Percentiles rank a stretch among this genome's conserved stretches.
phyloP scores from a whole-genome alignment of 345 rosid species.

The Eutrema yunnanense region DNA sequence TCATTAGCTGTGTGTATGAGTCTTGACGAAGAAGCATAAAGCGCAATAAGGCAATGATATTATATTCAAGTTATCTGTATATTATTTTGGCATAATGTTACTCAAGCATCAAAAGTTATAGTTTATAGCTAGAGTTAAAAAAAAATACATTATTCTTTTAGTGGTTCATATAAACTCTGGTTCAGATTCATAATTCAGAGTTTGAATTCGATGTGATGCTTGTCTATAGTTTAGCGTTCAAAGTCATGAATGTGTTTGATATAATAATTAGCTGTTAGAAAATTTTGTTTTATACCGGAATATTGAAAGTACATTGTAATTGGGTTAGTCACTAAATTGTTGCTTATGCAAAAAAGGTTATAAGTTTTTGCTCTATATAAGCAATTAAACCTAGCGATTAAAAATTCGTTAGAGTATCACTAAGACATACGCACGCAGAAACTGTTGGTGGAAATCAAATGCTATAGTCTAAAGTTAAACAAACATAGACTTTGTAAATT shows the following conservation, averaged over 20 bases:
- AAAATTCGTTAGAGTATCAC: neutral
- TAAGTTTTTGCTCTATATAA: neutral
- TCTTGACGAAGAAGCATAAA: conserved; percentile 62
- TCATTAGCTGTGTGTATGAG: conserved; percentile 45
- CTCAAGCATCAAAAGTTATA: neutral
- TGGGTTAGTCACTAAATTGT: neutral
- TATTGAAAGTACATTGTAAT: neutral
- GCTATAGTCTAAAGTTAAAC: neutral
- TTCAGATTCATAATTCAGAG: neutral
- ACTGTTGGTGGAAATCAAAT: neutral
- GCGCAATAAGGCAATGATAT: conserved; percentile 12
- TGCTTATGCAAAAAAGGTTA: neutral
- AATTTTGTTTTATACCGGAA: neutral
- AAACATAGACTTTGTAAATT: neutral
- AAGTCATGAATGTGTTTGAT: neutral
- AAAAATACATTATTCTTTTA: neutral
- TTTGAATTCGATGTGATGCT: neutral
- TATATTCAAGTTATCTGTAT: conserved; percentile 1
- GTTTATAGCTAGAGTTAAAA: neutral
- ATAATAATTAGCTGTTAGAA: neutral
- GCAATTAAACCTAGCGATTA: neutral
- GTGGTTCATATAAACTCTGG: neutral
- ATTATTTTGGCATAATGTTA: neutral
- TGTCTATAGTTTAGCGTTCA: neutral
- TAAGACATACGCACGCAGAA: neutral